A percentile compares a stretch with the other conserved stretches of the same genome.
phyloP scores from a whole-genome alignment of 148 eudicot species.

The Talinum fruticosum region DNA sequence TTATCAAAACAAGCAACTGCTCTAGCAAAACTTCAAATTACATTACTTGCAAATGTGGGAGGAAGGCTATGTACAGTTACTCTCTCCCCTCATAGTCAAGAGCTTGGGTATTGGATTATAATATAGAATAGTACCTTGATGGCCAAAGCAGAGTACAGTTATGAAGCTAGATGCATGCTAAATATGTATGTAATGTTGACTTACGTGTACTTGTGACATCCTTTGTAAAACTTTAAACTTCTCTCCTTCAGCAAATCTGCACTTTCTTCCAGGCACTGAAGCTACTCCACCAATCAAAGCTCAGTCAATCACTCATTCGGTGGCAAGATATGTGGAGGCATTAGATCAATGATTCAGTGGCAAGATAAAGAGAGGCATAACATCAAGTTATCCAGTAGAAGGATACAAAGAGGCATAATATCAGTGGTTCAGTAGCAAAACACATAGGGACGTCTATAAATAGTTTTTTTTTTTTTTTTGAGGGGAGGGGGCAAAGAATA shows the following conservation, averaged over 20 bases:
- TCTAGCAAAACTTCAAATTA: neutral
- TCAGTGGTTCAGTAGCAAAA: too few relatives aligned
- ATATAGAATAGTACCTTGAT: conserved; percentile 4
- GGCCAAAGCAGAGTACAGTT: conserved; percentile 10
- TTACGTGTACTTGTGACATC: conserved; percentile 87
- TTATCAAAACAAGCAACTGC: neutral
- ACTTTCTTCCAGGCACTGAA: conserved; percentile 71
- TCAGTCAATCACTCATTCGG: conserved; percentile 2
- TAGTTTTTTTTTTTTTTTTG: too few relatives aligned
- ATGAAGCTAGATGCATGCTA: neutral
- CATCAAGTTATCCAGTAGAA: too few relatives aligned
- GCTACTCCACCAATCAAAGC: conserved; percentile 34
- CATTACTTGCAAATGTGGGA: neutral
- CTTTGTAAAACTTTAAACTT: conserved; percentile 65
- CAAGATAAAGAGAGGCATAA: neutral
- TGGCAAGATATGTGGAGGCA: conserved; percentile 2
- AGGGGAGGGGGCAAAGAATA: neutral
- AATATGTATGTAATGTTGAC: conserved; percentile 21
- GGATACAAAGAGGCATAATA: too few relatives aligned
- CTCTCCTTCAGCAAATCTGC: conserved; percentile 66
- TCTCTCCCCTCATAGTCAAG: neutral
- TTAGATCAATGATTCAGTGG: too few relatives aligned
- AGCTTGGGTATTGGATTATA: neutral
- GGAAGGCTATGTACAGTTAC: neutral
- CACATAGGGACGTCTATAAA: neutral